A percentile compares a stretch with the other conserved stretches of the same genome.
These are phyloP conservation scores for Xerocomellus chrysenteron DNA, from an alignment of 768 basidiomycete species.

Conservation along the genomic window DNA sequence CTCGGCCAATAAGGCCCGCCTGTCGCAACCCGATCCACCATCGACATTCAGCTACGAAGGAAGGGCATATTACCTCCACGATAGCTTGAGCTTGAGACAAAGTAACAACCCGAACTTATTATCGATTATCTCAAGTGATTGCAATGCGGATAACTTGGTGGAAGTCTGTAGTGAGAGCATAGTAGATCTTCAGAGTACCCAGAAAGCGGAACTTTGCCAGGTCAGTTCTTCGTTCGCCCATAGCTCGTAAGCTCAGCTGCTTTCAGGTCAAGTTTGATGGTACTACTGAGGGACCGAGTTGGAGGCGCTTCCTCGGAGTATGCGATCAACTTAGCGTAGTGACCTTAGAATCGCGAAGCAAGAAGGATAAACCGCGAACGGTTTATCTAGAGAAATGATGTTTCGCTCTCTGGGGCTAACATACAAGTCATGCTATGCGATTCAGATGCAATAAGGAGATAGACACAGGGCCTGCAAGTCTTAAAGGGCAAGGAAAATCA, in stretches of 20 bases:
- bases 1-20: conserved; percentile 26
- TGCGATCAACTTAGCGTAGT: conserved; percentile 45
- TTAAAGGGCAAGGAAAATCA: background rate
- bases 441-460: background rate
- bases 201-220: conserved; percentile 52
- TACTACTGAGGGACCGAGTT: conserved; percentile 36
- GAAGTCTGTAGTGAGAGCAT: conserved; percentile 45
- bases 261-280: conserved; percentile 48
- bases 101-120: conserved; percentile 29
- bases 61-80: conserved; percentile 45
- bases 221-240: conserved; percentile 35
- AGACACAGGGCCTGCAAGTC: background rate
- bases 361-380: conserved; percentile 5
- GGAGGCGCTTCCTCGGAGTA: conserved; percentile 44
- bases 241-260: conserved; percentile 1
- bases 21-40: conserved; percentile 48
- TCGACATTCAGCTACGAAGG: conserved; percentile 38
- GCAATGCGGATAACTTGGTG: background rate
- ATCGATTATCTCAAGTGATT: conserved; percentile 1
- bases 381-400: conserved; percentile 10
- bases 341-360: conserved; percentile 28
- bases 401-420: background rate
- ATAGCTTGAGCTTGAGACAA: conserved; percentile 49
- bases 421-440: background rate
- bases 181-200: conserved; percentile 53